phyloP scores from a whole-genome alignment of 805 yeast species.

The Schizosaccharomyces lindneri region DNA sequence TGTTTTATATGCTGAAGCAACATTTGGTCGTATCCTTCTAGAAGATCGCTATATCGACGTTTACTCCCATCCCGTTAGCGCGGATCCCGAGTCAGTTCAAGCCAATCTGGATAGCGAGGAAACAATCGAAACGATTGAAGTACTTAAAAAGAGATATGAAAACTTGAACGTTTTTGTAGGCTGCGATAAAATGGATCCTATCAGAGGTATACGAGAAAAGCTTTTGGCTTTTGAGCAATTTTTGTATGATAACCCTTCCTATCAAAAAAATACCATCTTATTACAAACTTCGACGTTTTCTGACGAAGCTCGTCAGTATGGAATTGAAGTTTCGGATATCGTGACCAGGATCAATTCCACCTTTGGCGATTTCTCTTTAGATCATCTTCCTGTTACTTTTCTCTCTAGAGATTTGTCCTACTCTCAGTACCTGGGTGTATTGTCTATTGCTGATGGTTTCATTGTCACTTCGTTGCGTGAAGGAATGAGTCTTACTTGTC shows the following conservation, averaged over 20 bases:
- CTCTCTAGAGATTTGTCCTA: conserved; percentile 74
- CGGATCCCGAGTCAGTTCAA: conserved; percentile 22
- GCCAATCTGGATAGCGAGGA: conserved; percentile 21
- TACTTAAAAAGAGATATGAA: conserved; percentile 61
- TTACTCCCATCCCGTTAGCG: conserved; percentile 17
- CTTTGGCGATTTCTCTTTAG: conserved; percentile 37
- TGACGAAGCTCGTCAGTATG: conserved; percentile 29
- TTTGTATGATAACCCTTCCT: conserved; percentile 44
- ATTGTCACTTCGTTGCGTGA: conserved; percentile 81
- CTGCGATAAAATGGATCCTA: conserved; percentile 66
- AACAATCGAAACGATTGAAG: conserved; percentile 27
- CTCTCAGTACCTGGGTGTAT: conserved; percentile 67
- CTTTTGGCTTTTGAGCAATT: conserved; percentile 66
- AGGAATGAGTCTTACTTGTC: conserved; percentile 91
- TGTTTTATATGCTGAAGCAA: conserved; percentile 60
- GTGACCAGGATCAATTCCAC: conserved; percentile 63
- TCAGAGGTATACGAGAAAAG: conserved; percentile 75
- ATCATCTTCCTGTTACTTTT: conserved; percentile 57
- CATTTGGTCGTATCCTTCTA: conserved; percentile 42
- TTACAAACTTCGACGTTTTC: conserved; percentile 60
- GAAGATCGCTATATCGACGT: conserved; percentile 17
- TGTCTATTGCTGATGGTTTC: conserved; percentile 66
- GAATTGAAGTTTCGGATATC: conserved; percentile 45
- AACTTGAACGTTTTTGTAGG: conserved; percentile 49
- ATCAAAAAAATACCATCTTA: conserved; percentile 41